Conservation (phyloP, 2,329 filamentous ascomycete species). For the Bipolaris zeicola region DNA sequence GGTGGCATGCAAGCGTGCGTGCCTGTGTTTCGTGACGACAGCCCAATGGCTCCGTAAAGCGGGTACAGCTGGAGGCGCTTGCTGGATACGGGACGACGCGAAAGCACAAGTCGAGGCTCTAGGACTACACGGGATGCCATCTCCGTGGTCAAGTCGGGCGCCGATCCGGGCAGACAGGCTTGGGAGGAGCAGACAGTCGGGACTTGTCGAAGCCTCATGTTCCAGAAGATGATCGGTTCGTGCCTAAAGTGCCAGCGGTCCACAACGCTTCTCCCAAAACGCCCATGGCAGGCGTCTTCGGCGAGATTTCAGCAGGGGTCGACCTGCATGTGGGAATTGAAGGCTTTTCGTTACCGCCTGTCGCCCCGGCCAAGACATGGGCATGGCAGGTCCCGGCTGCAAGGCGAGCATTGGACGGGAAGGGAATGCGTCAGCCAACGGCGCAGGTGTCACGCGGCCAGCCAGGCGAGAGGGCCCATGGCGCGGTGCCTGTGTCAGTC, state of each 20-base stretch:
- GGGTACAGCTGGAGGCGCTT: conserved; percentile 14
- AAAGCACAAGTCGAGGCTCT: conserved; percentile 25
- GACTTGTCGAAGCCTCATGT: conserved; percentile 18
- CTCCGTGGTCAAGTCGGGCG: conserved; percentile 34
- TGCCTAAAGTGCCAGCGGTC: conserved; percentile 17
- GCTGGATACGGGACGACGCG: conserved; percentile 19
- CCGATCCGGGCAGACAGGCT: conserved; percentile 36
- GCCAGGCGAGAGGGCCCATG: too few species aligned
- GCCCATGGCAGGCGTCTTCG: conserved; percentile 22
- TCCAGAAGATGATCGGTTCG: conserved; percentile 25
- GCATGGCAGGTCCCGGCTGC: background rate
- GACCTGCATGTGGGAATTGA: conserved; percentile 24
- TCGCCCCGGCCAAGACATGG: conserved; percentile 13
- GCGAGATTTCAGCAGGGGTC: conserved; percentile 28
- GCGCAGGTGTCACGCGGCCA: too few species aligned
- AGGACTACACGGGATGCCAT: conserved; percentile 24
- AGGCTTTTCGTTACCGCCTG: conserved; percentile 28
- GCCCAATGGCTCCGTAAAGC: conserved; percentile 25
- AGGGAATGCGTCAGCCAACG: background rate
- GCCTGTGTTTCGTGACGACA: conserved; percentile 26
- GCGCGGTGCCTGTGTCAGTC: too few species aligned
- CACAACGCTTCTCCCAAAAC: conserved; percentile 25
- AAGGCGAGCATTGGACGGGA: background rate
- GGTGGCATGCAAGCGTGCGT: conserved; percentile 22
- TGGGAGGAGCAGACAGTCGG: conserved; percentile 12